Evolutionary conservation across 2,329 filamentous ascomycete species (phyloP), one percentile per base, ranked within the genome.

Genomic region (Alternaria consortialis): DNA sequence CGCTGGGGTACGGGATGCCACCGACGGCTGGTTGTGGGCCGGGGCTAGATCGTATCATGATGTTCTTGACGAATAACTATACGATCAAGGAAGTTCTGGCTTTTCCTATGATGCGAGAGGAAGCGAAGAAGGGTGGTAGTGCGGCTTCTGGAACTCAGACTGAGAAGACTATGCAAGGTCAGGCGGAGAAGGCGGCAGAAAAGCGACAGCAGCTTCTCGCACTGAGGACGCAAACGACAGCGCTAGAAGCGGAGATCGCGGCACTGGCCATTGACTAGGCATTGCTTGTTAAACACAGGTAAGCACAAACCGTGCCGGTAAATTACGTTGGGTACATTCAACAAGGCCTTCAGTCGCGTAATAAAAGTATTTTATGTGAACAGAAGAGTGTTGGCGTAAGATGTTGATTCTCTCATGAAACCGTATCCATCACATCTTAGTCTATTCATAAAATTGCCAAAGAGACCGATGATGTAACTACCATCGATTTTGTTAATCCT

Each of bases 81-180:
- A 92, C 88, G 71, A 99, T 99, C 80, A 94, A 95, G 82, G 95
- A 99, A 82, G 94, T 98, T 3, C 82, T 98, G 64, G 89, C 94
- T 6, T 98, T 99, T 88, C 95, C 95, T 8, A 94, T 97, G 83
- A 97, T 99, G 92, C 97, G 97, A 88, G 91, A 94, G 31, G 46
- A 48, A 4, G 29, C 11, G 7, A 48, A 48, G 29, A 34, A 31
- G 29, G 12, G 44, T 23, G 29, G n/a, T 7, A 29, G n/a, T n/a
- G 29, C n/a, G 4, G 27, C 11, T 39, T 8, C 37, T 11, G 11
- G n/a, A 2, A 20, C 6, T 11, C 37, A 20, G 8, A 4, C 8
- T 11, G n/a, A 9, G 9, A 17, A 39, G 37, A 39, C 8, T 15
- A 13, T 12, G 44, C 27, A 32, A 8, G 34, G n/a, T 31, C 44